Evolutionary conservation across 2,329 filamentous ascomycete genomes (phyloP).

Genomic region (Diaporthe citriasiana): DNA sequence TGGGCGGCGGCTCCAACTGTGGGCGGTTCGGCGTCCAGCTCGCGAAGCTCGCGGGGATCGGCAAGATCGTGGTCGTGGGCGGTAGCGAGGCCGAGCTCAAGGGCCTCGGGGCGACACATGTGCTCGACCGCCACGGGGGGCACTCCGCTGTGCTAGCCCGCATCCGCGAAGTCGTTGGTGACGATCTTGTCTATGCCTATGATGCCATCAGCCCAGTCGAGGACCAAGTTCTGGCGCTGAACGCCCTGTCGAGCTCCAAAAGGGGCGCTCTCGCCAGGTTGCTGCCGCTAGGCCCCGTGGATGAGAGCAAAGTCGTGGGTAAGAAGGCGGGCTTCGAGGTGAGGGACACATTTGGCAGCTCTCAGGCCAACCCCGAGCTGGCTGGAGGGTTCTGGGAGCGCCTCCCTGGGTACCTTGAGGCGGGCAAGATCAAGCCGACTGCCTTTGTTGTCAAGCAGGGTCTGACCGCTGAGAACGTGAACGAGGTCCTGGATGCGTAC

Average conservation of each 20-base stretch:
- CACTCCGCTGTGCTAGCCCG: slow-evolving; percentile 50
- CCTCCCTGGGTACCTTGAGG: slow-evolving; percentile 49
- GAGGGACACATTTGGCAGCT: slow-evolving; percentile 47
- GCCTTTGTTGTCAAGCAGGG: slow-evolving; percentile 52
- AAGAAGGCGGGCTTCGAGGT: slow-evolving; percentile 53
- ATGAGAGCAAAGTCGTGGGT: slow-evolving; percentile 48
- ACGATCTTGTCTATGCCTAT: slow-evolving; percentile 56
- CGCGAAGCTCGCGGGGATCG: slow-evolving; percentile 54
- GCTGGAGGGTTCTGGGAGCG: slow-evolving; percentile 50
- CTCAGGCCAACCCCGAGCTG: slow-evolving; percentile 49
- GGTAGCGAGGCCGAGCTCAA: slow-evolving; percentile 51
- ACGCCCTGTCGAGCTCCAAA: slow-evolving; percentile 53
- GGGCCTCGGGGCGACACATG: slow-evolving; percentile 55
- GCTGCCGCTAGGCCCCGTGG: slow-evolving; percentile 45
- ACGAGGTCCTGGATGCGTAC: slow-evolving; percentile 56
- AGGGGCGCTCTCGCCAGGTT: slow-evolving; percentile 52
- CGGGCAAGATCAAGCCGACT: slow-evolving; percentile 50
- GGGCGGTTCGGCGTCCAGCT: slow-evolving; percentile 53
- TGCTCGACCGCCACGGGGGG: slow-evolving; percentile 55
- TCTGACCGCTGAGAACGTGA: slow-evolving; percentile 52
- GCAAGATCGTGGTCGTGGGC: slow-evolving; percentile 55
- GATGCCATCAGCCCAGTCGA: slow-evolving; percentile 51
- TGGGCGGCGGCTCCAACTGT: slow-evolving; percentile 54
- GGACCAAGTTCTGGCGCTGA: slow-evolving; percentile 50
- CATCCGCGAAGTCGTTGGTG: slow-evolving; percentile 54